phyloP scores from a whole-genome alignment of 1,139 yeast genomes.

The Pichia sp. region DNA sequence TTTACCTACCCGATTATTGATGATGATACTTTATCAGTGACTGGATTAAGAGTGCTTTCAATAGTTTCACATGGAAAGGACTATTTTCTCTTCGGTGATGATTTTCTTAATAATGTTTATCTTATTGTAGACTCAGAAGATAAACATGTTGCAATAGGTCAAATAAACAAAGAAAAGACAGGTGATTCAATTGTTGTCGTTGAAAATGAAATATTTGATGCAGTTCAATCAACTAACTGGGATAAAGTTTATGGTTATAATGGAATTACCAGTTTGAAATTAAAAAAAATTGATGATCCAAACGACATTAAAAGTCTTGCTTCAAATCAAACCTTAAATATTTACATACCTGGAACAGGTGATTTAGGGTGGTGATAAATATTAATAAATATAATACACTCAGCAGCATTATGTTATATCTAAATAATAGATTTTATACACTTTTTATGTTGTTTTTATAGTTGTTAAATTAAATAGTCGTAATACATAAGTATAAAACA shows the following conservation, averaged over 20 bases:
- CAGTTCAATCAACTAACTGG: constrained; percentile 8
- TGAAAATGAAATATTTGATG: constrained; percentile 7
- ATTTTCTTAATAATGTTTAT: constrained; percentile 39
- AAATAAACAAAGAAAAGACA: constrained; percentile 22
- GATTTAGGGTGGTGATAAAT: constrained; percentile 3
- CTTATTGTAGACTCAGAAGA: constrained; percentile 42
- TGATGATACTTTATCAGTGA: constrained; percentile 7
- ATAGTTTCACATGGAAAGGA: constrained; percentile 8
- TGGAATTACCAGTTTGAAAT: neutral
- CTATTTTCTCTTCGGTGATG: constrained; percentile 35
- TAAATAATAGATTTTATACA: no score
- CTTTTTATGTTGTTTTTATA: no score
- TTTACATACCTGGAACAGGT: constrained; percentile 4
- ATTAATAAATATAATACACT: no score
- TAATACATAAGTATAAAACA: no score
- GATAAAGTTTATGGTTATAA: constrained; percentile 8
- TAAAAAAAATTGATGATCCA: constrained; percentile 1
- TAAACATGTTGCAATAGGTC: constrained; percentile 38
- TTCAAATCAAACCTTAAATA: neutral
- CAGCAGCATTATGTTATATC: no score
- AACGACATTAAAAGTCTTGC: neutral
- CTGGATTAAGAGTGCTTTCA: constrained; percentile 11
- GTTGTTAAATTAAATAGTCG: no score
- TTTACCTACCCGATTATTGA: constrained; percentile 35
- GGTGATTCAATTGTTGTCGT: constrained; percentile 5